These are phyloP conservation scores for Macrotyloma uniflorum DNA, from an alignment of 306 rosid species.

Conservation along the genomic window DNA sequence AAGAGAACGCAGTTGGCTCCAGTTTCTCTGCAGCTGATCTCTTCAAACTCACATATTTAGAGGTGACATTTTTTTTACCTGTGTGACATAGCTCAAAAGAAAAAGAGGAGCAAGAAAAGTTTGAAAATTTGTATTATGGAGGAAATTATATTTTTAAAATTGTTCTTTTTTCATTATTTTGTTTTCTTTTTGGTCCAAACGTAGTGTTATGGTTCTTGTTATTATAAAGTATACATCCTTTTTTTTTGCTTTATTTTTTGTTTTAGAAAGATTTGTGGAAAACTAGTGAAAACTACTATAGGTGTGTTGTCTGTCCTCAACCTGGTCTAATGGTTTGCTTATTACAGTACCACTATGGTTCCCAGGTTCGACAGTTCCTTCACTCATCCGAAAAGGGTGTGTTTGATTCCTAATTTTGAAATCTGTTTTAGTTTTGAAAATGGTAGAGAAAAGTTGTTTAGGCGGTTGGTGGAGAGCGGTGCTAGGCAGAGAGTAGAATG, in stretches of 20 bases:
- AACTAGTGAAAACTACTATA: not conserved
- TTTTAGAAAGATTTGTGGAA: not conserved
- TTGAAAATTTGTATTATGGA: not conserved
- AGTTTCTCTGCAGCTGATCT: conserved; percentile 51
- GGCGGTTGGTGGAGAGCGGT: not conserved
- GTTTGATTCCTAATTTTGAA: not conserved
- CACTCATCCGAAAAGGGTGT: not conserved
- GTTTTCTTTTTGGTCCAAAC: not conserved
- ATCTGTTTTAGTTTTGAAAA: not conserved
- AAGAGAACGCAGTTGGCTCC: conserved; percentile 62
- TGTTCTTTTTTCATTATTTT: not conserved
- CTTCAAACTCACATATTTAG: conserved; percentile 84
- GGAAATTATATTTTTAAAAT: not conserved
- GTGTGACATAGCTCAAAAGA: not conserved
- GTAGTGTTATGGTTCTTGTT: conserved; percentile 3
- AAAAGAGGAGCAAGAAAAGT: not conserved
- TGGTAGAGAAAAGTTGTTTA: not conserved
- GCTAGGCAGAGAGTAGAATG: not conserved
- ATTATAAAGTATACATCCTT: not conserved
- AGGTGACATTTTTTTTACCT: conserved; percentile 54
- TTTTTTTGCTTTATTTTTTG: not conserved
- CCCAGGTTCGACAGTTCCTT: too few species aligned
- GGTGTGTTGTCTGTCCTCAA: too few species aligned
- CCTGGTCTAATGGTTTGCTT: too few species aligned
- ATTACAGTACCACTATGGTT: too few species aligned